phyloP scores from a whole-genome alignment of 2,329 filamentous ascomycete species.

The Aspergillus cejpii region DNA sequence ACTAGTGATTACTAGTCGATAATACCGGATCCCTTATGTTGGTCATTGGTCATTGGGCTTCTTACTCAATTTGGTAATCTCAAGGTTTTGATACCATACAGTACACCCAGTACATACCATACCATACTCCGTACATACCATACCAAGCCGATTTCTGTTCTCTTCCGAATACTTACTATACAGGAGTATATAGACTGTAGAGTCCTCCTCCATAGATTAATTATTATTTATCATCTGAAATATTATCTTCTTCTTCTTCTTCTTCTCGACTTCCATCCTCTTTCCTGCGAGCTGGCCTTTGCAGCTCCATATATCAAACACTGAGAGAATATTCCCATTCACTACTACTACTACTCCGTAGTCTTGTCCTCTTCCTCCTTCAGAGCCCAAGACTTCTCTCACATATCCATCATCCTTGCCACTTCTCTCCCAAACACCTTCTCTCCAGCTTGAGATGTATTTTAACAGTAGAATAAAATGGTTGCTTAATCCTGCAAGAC shows the following conservation, averaged over 20 bases:
- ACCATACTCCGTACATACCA: too few relatives aligned
- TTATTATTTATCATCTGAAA: neutral
- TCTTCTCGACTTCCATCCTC: neutral
- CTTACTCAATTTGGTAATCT: constrained; percentile 8
- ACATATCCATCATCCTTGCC: constrained; percentile 14
- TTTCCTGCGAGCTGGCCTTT: constrained; percentile 22
- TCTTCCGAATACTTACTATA: neutral
- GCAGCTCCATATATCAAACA: constrained; percentile 13
- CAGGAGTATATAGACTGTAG: too few relatives aligned
- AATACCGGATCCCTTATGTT: neutral
- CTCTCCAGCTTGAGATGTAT: constrained; percentile 23
- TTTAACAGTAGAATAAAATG: constrained; percentile 28
- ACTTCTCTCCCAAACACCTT: constrained; percentile 7
- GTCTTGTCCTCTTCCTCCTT: neutral
- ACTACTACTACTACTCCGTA: constrained; percentile 3
- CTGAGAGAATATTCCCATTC: too few relatives aligned
- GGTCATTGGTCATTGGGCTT: constrained; percentile 10
- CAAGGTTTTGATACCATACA: neutral
- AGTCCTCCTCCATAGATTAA: too few relatives aligned
- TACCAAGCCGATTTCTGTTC: neutral
- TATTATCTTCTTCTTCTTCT: constrained; percentile 4
- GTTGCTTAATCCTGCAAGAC: constrained; percentile 21
- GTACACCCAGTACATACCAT: neutral
- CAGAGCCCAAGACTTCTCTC: constrained; percentile 3
- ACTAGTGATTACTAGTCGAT: neutral